These are phyloP conservation scores for Leishmania tropica DNA, from an alignment of 208 protist species.

Conservation along the genomic window DNA sequence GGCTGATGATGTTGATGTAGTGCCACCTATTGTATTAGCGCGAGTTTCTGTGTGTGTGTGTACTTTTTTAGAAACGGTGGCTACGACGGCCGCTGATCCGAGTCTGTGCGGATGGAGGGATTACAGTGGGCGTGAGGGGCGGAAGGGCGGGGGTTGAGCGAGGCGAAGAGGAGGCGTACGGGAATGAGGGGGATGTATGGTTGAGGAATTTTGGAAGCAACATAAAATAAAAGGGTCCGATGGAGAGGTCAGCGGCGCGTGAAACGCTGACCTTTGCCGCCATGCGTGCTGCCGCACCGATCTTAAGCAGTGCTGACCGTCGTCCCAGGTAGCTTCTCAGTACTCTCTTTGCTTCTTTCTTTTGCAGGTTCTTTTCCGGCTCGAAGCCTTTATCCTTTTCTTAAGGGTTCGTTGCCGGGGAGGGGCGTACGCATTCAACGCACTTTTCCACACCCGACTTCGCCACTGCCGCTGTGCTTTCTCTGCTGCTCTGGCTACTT, in stretches of 20 bases:
- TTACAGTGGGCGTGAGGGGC: background rate
- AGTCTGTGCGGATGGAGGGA: background rate
- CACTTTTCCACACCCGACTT: background rate
- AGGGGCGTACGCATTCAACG: background rate
- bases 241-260: background rate
- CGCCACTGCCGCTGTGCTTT: background rate
- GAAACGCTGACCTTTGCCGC: background rate
- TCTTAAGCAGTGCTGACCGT: background rate
- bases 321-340: background rate
- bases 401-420: background rate
- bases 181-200: background rate
- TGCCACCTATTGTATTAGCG: background rate
- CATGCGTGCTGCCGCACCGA: background rate
- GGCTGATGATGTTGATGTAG: background rate
- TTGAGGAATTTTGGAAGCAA: background rate
- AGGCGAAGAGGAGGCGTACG: background rate
- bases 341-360: background rate
- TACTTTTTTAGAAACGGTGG: background rate
- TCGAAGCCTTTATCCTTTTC: background rate
- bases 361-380: background rate
- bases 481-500: background rate
- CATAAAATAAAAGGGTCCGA: background rate
- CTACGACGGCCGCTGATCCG: background rate
- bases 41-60: background rate
- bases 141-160: background rate